Evolutionary conservation across 176 grass and related monocot species (phyloP).

Genomic region (Oryza glumipatula): DNA sequence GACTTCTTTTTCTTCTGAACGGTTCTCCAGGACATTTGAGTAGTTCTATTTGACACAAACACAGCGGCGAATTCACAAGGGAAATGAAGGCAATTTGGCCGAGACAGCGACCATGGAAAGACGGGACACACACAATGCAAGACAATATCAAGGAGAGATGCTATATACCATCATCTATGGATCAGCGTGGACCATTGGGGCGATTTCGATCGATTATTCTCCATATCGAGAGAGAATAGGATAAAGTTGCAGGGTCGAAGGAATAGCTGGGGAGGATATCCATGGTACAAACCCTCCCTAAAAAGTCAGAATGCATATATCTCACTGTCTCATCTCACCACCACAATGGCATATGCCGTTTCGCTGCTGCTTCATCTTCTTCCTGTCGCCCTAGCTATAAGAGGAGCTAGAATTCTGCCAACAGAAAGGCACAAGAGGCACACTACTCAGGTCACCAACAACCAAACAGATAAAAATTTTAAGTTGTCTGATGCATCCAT

Average conservation of each 20-base stretch:
- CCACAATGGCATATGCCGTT: not conserved
- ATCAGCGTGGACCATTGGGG: not conserved
- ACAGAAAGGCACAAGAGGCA: not conserved
- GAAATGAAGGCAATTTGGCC: not conserved
- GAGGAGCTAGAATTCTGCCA: not conserved
- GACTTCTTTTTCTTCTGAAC: no score
- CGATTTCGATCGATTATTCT: conserved; percentile 21
- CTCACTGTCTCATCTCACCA: not conserved
- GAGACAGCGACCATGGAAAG: not conserved
- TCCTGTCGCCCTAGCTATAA: not conserved
- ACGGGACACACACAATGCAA: conserved; percentile 2
- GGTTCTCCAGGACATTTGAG: not conserved
- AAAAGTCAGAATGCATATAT: not conserved
- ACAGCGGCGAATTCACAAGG: no score
- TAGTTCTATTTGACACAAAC: not conserved
- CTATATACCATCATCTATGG: not conserved
- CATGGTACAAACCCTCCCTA: conserved; percentile 57
- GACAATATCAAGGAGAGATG: not conserved
- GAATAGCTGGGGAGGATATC: conserved; percentile 53
- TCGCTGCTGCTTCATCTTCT: not conserved
- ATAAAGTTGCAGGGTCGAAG: conserved; percentile 35
- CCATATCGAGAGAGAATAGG: conserved; percentile 36
- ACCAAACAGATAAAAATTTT: no score
- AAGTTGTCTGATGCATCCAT: no score
- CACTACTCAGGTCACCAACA: not conserved